Evolutionary conservation across 768 basidiomycete species (phyloP).

Genomic region (Artomyces pyxidatus): DNA sequence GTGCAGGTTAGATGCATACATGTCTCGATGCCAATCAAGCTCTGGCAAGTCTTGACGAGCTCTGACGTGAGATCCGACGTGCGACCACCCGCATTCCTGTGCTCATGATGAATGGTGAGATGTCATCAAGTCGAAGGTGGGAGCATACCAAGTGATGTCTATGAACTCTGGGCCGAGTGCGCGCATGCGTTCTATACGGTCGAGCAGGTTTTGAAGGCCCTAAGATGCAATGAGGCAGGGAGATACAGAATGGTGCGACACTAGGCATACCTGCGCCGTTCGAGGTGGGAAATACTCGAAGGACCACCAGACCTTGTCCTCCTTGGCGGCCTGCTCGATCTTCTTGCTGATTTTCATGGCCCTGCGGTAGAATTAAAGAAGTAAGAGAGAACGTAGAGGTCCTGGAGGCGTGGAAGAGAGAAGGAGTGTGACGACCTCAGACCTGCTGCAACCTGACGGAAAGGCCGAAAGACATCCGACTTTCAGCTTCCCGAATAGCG

Average conservation of each 20-base stretch:
- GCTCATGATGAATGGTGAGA: conserved; percentile 2
- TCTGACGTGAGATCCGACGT: conserved; percentile 92
- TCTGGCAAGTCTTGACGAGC: conserved; percentile 91
- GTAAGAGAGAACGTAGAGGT: too few relatives aligned
- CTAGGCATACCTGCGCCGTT: conserved; percentile 71
- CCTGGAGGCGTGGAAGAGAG: background rate
- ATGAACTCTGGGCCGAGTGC: conserved; percentile 94
- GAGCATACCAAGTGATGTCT: conserved; percentile 83
- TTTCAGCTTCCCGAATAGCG: background rate
- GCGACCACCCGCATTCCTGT: conserved; percentile 93
- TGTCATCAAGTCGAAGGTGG: conserved; percentile 4
- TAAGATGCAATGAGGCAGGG: conserved; percentile 23
- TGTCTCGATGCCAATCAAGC: conserved; percentile 88
- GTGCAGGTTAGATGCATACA: conserved; percentile 99
- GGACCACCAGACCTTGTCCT: conserved; percentile 93
- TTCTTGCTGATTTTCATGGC: conserved; percentile 93
- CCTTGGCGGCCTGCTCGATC: conserved; percentile 76
- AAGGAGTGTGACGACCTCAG: background rate
- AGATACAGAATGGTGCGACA: background rate
- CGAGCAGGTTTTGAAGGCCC: conserved; percentile 92
- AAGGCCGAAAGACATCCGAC: background rate
- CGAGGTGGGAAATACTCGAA: conserved; percentile 98
- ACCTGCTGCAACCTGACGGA: background rate
- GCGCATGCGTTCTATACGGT: conserved; percentile 98
- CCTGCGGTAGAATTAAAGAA: background rate